Percentiles rank a stretch among this genome's conserved stretches.
phyloP scores from a whole-genome alignment of 345 rosid species.

The Crucihimalaya himalaica region DNA sequence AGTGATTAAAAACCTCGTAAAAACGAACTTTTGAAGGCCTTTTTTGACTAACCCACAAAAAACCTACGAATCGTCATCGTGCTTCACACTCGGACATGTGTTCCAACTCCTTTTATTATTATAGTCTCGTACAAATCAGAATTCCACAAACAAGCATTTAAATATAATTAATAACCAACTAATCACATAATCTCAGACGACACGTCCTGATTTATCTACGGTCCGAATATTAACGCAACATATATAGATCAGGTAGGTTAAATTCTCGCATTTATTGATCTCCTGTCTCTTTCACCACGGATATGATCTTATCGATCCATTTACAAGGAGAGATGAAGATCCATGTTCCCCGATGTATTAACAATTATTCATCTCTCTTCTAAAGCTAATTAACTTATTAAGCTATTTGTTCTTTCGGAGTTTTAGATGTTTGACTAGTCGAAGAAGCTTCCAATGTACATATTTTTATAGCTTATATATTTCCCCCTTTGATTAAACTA shows the following conservation, averaged over 20 bases:
- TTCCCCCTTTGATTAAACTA: constrained; percentile 19
- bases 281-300: constrained; percentile 30
- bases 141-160: constrained; percentile 31
- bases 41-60: constrained; percentile 37
- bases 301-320: constrained; percentile 41
- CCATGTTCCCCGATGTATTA: constrained; percentile 32
- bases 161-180: constrained; percentile 28
- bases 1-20: constrained; percentile 21
- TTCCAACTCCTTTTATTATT: constrained; percentile 28
- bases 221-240: constrained; percentile 28
- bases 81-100: constrained; percentile 37
- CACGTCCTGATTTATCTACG: constrained; percentile 42
- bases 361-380: constrained; percentile 29
- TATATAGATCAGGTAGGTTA: constrained; percentile 40
- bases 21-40: not conserved
- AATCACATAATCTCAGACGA: constrained; percentile 37
- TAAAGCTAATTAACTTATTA: constrained; percentile 27
- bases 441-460: constrained; percentile 34
- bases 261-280: constrained; percentile 37
- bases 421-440: constrained; percentile 33
- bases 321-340: constrained; percentile 13
- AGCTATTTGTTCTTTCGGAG: constrained; percentile 30
- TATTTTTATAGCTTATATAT: constrained; percentile 7
- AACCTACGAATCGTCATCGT: constrained; percentile 42
- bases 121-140: constrained; percentile 33